phyloP scores from a whole-genome alignment of 306 rosid genomes.

The Ziziphus jujuba region DNA sequence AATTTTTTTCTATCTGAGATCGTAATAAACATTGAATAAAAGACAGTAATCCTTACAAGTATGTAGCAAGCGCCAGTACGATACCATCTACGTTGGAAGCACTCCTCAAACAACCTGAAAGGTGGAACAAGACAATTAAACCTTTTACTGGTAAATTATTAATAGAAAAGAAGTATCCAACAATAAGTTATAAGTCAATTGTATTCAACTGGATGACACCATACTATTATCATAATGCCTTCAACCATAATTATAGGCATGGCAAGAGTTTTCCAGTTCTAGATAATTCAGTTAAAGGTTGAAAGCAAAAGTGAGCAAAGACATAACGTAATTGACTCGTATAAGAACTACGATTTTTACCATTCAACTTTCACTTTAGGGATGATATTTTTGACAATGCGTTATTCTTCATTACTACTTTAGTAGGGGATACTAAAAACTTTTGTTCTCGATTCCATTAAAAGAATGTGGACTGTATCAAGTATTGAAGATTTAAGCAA shows the following conservation, averaged over 20 bases:
- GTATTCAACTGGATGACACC: neutral
- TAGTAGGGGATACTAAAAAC: neutral
- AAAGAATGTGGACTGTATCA: too few relatives aligned
- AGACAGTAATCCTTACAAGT: conserved; percentile 62
- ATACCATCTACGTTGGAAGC: conserved; percentile 98
- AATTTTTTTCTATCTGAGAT: conserved; percentile 10
- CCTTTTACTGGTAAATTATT: neutral
- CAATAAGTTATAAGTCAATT: neutral
- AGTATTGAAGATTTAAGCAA: too few relatives aligned
- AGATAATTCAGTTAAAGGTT: neutral
- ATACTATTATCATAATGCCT: neutral
- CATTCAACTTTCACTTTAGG: neutral
- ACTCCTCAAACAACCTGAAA: conserved; percentile 93
- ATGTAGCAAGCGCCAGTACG: conserved; percentile 98
- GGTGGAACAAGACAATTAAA: neutral
- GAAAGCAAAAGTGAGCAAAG: neutral
- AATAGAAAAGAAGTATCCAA: neutral
- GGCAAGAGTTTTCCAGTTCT: neutral
- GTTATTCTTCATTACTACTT: neutral
- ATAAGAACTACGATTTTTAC: neutral
- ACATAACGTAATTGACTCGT: neutral
- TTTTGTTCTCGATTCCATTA: too few relatives aligned
- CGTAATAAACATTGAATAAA: conserved; percentile 10
- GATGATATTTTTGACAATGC: neutral
- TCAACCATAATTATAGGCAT: too few relatives aligned